Conservation (phyloP, 305 asterid species). For the Solanum hybrid region DNA sequence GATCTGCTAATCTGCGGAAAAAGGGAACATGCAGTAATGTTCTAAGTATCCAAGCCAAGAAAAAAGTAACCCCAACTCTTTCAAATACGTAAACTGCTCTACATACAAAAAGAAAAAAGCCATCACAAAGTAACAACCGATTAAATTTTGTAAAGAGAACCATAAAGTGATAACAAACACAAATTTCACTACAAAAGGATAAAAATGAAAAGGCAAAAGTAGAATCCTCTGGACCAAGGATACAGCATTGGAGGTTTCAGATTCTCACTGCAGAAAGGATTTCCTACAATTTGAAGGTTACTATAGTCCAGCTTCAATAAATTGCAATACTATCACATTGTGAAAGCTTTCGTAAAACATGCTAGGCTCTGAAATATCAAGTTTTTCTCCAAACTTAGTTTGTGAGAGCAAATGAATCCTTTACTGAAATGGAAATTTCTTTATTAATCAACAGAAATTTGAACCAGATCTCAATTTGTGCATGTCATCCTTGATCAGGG, state of each 20-base stretch:
- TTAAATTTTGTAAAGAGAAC: not conserved
- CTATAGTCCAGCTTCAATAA: not conserved
- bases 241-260: not conserved
- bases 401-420: not conserved
- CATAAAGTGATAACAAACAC: not conserved
- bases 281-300: not conserved
- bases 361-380: not conserved
- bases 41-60: not conserved
- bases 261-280: not conserved
- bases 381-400: not conserved
- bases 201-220: not conserved
- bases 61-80: not conserved
- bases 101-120: not conserved
- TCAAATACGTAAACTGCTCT: not conserved
- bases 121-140: not conserved
- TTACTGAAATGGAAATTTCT: not conserved
- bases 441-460: not conserved
- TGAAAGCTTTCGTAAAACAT: not conserved
- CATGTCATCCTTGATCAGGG: not conserved
- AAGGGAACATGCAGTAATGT: not conserved
- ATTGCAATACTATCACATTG: not conserved
- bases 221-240: not conserved
- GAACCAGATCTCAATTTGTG: not conserved
- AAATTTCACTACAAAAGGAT: not conserved
- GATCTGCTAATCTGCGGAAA: constrained; percentile 52